Base-by-base conservation (phyloP, 495 filamentous ascomycete genomes). In the Penicillium odoratum region DNA sequence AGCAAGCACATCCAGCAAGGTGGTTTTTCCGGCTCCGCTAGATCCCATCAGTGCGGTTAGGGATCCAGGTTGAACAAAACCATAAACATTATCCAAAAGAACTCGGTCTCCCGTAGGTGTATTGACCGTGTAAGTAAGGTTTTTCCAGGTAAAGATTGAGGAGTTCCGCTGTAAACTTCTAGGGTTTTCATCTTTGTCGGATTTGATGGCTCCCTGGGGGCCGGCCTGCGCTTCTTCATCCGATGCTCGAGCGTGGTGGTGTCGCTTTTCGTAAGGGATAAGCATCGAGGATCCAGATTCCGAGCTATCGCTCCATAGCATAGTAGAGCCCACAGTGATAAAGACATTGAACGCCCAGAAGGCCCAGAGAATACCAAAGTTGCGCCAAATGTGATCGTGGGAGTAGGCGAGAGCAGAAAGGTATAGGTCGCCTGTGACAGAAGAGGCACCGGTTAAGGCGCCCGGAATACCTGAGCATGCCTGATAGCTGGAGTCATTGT, bases 41-140 rank as follows among this genome's bases (percentile, higher is more conserved):
- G 79, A 79, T n/a, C 84, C 84, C 78, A 93, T 89, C 5, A 92
- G 72, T 1, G 89, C 89, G 10, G 85, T 83, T 62, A 93, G 76
- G 65, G 84, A 80, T 48, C 92, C 92, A 16, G 92, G 92, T 69
- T 94, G 93, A 49, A 96, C 90, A 88, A 88, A 97, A 34, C 92
- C 92, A 60, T 91, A 85, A 3, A 96, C 86, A 58, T 94, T 79
- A 58, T 96, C 85, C 30, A 97, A 76, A 3, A 92, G 73, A 13
- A 73, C 61, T 30, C 72, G 69, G 51, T 66, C 81, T 16, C 66
- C 77, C 34, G 66, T 68, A 56, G 58, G 78, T 0, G 73, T 72
- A 18, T 74, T 72, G 36, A 83, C 77, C 1, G 72, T 77, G 55
- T 89, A 89, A 2, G 69, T 73, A 26, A 87, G 69, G 59, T 85